Base-by-base conservation (phyloP, 352 stramenopile genomes). In the Globisporangium paroecandrum region DNA sequence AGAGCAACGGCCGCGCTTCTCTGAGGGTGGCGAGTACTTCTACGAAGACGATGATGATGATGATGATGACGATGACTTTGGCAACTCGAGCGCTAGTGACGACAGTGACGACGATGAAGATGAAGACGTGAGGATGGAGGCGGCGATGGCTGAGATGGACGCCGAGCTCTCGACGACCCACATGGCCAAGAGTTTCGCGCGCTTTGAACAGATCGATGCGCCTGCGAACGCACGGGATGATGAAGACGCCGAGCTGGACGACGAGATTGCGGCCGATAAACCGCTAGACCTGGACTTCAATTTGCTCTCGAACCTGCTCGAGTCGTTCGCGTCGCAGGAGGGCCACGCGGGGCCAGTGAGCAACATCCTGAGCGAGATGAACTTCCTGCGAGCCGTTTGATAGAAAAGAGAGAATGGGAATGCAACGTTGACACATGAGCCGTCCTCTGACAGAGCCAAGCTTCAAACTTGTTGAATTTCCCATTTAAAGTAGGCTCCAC, bases 201-300 rank as follows among this genome's bases (percentile, higher is more conserved):
- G 62, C n/a, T 69, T 78, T 20, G 65, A 77, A 27, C 47, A 57
- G 10, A 8, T 41, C n/a, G 51, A 34, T 1, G 5, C 7, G 4
- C 13, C 22, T 9, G 10, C 25, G 8, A 15, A 6, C 22, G 15
- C 15, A 49, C 5, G n/a, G 41, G 29, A 61, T 9, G 32, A 61
- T 9, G 32, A 29, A n/a, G 27, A 63, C 13, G 6, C 2, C 32
- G 66, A 59, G n/a, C 51, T 49, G 24, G 58, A 74, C 32, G 15
- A 78, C 32, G 65, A 77, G 3, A 51, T 60, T 72, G 20, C 34
- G 3, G 69, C 77, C 3, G 64, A 77, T 53, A 79, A 83, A 51
- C 82, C 85, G 22, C 69, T 94, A 46, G 80, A 95, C 58, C 54
- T 95, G 49, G 84, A 96, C 71, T 94, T 87, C 62, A 90, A 96